Base-by-base conservation (phyloP, 2,329 filamentous ascomycete genomes). In the Simplicillium aogashimaense region DNA sequence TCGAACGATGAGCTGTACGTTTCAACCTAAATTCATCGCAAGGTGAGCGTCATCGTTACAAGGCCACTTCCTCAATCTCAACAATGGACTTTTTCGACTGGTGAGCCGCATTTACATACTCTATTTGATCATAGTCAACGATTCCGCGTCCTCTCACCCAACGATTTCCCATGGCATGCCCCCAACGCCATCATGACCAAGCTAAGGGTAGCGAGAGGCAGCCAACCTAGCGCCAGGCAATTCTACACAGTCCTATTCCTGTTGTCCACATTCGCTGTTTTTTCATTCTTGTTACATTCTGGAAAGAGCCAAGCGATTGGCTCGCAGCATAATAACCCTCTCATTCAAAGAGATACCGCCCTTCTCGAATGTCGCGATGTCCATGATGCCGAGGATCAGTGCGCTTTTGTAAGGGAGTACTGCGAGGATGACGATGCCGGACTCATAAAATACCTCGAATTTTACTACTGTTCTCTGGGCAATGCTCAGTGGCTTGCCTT, bases 371-470 rank as follows among this genome's bases (percentile, higher is more conserved):
- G 92, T 57, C 81, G 81, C 44, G 66, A 85, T 29, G 86, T 98
- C 41, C 86, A 92, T 59, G 64, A 75, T 36, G 83, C 80, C 39
- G 55, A 69, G 44, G 84, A 98, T 58, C 78, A 95, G 64, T 98
- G 92, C 67, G 79, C 80, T 50, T 97, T 92, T 61, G 78, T 97
- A 43, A 78, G 72, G 49, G 69, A 72, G 42, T 84, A 95, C 59
- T 98, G 92, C 60, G 70, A 74, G 29, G 87, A 94, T 53, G 87
- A 95, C 57, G 86, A 95, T 63, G 85, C 89, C 40, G 90, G 92
- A 25, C 75, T 97, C 46, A 66, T 95, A 43, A 83, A 86, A 18
- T 98, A 98, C 62, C 76, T 97, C 36, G 74, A 80, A 15, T 70
- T 97, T 40, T 98, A 95, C 69, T 98, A 95, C 63, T 98, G 92